Evolutionary conservation across 1,139 yeast species (phyloP), one percentile per base, ranked within the genome.

Genomic region (Sugiyamaella xylanicola): DNA sequence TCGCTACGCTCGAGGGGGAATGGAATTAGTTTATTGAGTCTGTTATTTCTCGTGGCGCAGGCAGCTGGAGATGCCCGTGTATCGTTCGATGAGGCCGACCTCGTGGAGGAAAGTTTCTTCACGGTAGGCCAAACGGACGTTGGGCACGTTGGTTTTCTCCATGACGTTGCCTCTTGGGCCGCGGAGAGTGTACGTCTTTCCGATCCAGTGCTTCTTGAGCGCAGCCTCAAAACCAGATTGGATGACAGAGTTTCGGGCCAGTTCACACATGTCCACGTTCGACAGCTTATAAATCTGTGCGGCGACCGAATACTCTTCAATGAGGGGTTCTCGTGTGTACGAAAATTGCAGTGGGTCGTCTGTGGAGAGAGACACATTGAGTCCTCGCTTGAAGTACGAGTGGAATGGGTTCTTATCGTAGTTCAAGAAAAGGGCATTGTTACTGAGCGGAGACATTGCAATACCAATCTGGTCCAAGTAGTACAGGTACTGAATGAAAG

Each of bases 401-500:
- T 87, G 85, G 78, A 93, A 91, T 25, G 99, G 99, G 69, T 86
- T 86, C 72, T 93, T 93, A 68, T 93, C 99, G 68, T 93, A 95
- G 0, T 97, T 89, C 72, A 95, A 79, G 70, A 95, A 95, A 68
- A 95, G 78, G 0, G 99, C 99, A 72, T 95, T 95, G 75, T 95
- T 95, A 13, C 97, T 89, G 63, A 95, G 77, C 48, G 99, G 99
- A 4, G 97, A 91, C 99, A 95, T 93, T n/a, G 99, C 99, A 71
- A 95, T 81, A 27, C 97, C 98, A 67, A 95, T 85, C 72, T 93
- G 99, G 68, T 93, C 97, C 70, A 95, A 76, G 68, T 89, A 95
- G 75, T 85, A 95, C 62, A 95, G 75, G 70, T 93, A 95, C 72
- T 95, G 99, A 60, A 95, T 85, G 70, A 88, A 91, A 41, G 99